Evolutionary conservation across 331 rosid genomes (phyloP), one percentile per base, ranked within the genome.

Genomic region (Ulmus americana): DNA sequence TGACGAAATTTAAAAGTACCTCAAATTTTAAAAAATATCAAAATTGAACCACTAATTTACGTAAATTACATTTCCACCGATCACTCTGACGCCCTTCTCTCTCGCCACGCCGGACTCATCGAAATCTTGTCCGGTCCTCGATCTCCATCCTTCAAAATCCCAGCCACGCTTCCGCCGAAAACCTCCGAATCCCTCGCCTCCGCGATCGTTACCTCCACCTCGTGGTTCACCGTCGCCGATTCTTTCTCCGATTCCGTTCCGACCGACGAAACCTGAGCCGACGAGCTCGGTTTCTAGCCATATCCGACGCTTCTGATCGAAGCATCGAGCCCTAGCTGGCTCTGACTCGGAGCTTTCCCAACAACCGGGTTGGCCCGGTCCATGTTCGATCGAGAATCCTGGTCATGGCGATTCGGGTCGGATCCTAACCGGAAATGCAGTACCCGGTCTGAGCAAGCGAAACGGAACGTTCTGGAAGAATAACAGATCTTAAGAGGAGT

Each of bases 141-240:
- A 77, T 78, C 95, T 80, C 98, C 98, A 92, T 7, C 98, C 98
- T 55, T 86, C 81, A 92, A 46, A 74, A 94, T 87, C 79, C 98
- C 98, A 2, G 95, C 94, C 11, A 88, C 83, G 5, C 91, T 76
- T 0, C 94, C 95, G 4, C 61, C 75, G 40, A 87, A 83, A 57
- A 67, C 72, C 87, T 82, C 83, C 14, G 88, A 83, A 72, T 86
- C 96, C 46, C 83, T 77, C 10, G 77, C 68, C 66, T 83, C 95
- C 12, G 15, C 44, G 53, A 68, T 69, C 49, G 59, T 55, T 0
- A 79, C 95, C 2, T 86, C 96, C 0, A 55, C 86, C 6, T 84
- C 87, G 7, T 63, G 78, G 60, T 72, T 74, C 69, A 58, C 74
- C 16, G 77, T 74, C 1, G 67, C 55, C 14, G 84, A 73, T 0